Base-by-base conservation (phyloP, 192 early-diverging fungal species). In the Coemansia sp. region DNA sequence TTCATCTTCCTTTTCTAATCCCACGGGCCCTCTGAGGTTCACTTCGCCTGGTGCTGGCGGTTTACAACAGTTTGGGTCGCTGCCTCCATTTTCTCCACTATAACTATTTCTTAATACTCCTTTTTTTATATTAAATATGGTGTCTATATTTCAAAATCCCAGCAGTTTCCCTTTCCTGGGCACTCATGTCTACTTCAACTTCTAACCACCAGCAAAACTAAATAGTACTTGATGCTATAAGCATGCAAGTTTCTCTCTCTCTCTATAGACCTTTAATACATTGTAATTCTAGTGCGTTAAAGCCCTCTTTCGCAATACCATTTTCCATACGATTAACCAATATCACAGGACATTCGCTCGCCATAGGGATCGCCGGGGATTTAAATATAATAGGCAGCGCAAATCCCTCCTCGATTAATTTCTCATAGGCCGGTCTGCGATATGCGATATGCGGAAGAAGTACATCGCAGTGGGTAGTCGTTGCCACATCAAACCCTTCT, bases 21-120 rank as follows among this genome's bases (percentile, higher is more conserved):
- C 71, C 0, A 14, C 77, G 7, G 68, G 72, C 2, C 77, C 68
- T 0, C 55, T 78, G 36, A 53, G 77, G 0, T 62, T 78, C 15
- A 78, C 77, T 0, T 27, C 68, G 23, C 77, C 77, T 14, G 76
- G 70, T 5, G 65, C 57, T 34, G 51, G 51, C 27, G 67, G 5
- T 59, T 63, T 61, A 50, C 78, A 73, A 27, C 78, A 75, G 31
- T 81, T 73, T 51, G 78, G 74, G 0, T 81, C 78, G 1, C 36
- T 81, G 15, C 78, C 78, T n/a, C 78, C 78, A 4, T 64, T 57
- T 27, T 58, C 74, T 32, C 67, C 73, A 12, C 48, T 68, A 17
- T 74, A 46, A 44, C 0, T 15, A 23, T 23, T 27, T 29, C 11
- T 15, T 12, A 42, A 42, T 48, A 21, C 45, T 19, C n/a, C 3